Evolutionary conservation across 805 yeast species (phyloP), one percentile per base, ranked within the genome.

Genomic region (Kodamaea leandrae): DNA sequence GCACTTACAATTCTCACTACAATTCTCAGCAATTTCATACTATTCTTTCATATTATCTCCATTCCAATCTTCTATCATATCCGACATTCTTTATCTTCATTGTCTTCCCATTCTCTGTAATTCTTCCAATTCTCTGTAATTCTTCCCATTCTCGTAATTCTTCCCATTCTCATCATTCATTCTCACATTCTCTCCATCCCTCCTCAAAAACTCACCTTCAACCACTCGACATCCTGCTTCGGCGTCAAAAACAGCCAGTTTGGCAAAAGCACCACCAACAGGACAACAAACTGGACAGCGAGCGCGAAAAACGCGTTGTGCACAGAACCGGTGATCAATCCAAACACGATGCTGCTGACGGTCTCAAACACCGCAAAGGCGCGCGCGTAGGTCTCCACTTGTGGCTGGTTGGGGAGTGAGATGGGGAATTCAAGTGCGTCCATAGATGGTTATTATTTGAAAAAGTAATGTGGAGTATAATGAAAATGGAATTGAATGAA

Each of bases 231-330:
- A 71, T 62, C 24, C 76, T 77, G 44, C 74, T 57, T 49, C 66
- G 25, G 63, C 38, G 69, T 81, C 55, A 75, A 84, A 6, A 58
- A 48, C 2, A 82, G 71, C 71, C 82, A 84, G 18, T 83, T 72
- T 21, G 88, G 87, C 15, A 79, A 61, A 3, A 71, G 72, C 23
- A 58, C 41, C 20, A 55, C 20, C 4, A 71, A 50, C 15, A 51
- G 33, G 4, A 72, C 40, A 14, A 67, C 50, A 16, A 69, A 54
- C 8, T 60, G 59, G 3, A 47, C 52, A 8, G 58, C 65, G 54
- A 76, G 75, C 9, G 68, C 50, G 37, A 59, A 59, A 16, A 77
- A 46, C 6, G 74, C 53, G 32, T 57, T 47, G 4, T 50, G 39
- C 4, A 83, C 51, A 38, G 79, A 70, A 44, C 75, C 77, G 18